Conservation (phyloP, 2,329 filamentous ascomycete species). For the Lasiodiplodia sp. region DNA sequence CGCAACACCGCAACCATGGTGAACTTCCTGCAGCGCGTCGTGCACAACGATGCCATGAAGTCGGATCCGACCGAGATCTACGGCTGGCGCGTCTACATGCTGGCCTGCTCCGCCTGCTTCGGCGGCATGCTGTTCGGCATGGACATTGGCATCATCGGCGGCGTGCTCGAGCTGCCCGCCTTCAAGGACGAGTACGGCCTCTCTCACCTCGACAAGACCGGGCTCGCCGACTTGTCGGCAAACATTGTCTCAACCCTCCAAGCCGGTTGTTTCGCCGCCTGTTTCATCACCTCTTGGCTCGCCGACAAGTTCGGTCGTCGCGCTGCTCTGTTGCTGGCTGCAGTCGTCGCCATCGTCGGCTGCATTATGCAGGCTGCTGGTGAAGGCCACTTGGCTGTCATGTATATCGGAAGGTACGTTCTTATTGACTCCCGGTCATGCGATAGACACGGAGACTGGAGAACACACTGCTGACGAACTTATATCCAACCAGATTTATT, state of each 20-base stretch:
- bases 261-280: slow-evolving; percentile 69
- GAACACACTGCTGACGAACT: neutral
- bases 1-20: slow-evolving; percentile 20
- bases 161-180: slow-evolving; percentile 66
- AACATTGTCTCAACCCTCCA: slow-evolving; percentile 77
- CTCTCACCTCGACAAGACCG: slow-evolving; percentile 46
- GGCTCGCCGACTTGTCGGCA: slow-evolving; percentile 62
- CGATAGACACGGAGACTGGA: neutral
- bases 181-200: slow-evolving; percentile 55
- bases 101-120: slow-evolving; percentile 72
- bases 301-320: slow-evolving; percentile 65
- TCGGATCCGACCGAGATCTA: slow-evolving; percentile 72
- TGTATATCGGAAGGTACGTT: slow-evolving; percentile 69
- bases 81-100: slow-evolving; percentile 71
- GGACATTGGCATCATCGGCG: slow-evolving; percentile 67
- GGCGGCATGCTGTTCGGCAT: slow-evolving; percentile 73
- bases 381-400: slow-evolving; percentile 65
- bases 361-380: slow-evolving; percentile 70
- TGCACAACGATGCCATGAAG: slow-evolving; percentile 76
- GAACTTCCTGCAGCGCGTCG: slow-evolving; percentile 60
- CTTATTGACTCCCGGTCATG: neutral
- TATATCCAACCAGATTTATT: slow-evolving; percentile 50
- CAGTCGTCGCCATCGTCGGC: slow-evolving; percentile 65
- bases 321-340: slow-evolving; percentile 62
- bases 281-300: slow-evolving; percentile 63